Base-by-base conservation (phyloP, 1,139 yeast species). In the Tardiomyces digboiensis region DNA sequence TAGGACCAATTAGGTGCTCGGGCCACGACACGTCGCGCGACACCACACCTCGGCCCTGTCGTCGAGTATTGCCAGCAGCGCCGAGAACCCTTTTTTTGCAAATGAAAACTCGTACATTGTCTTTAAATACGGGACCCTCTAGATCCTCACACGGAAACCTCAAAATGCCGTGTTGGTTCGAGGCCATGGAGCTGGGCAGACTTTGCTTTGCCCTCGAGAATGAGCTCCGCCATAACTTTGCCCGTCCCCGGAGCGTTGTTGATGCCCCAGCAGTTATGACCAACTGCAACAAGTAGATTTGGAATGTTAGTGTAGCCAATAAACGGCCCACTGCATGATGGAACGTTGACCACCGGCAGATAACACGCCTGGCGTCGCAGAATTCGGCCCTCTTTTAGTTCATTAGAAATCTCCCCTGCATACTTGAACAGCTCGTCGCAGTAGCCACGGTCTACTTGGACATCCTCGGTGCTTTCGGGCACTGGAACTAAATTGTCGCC, bases 251-350 rank as follows among this genome's bases (percentile, higher is more conserved):
- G 97, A 0, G 97, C 97, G 63, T 91, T 89, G 65, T 91, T 91
- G 51, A 91, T 91, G 20, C 98, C 98, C 98, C 98, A 91, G 66
- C 97, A 91, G 19, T 95, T 82, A 63, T 91, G 98, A 1, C 97
- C 98, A 18, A 93, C 78, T 2, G 97, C 95, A 48, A 91, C 66
- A 55, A 69, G 85, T 50, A 91, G 67, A 51, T 82, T 82, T 21
- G 75, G 78, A 18, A 87, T 91, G 57, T 88, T 87, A 0, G 97
- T 89, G 57, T 85, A 89, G 41, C 98, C 98, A 52, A 91, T 81
- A 46, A 91, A 71, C 0, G 98, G 98, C 2, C 98, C 97, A 4
- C 93, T 79, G 42, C 88, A 79, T 2, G 93, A 82, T 2, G 97
- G 95, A 4, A 87, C 89, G 59, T 89, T 95, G 44, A 89, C 74